These are phyloP conservation scores for Amanita fuliginea DNA, from an alignment of 768 basidiomycete species.

Conservation along the genomic window DNA sequence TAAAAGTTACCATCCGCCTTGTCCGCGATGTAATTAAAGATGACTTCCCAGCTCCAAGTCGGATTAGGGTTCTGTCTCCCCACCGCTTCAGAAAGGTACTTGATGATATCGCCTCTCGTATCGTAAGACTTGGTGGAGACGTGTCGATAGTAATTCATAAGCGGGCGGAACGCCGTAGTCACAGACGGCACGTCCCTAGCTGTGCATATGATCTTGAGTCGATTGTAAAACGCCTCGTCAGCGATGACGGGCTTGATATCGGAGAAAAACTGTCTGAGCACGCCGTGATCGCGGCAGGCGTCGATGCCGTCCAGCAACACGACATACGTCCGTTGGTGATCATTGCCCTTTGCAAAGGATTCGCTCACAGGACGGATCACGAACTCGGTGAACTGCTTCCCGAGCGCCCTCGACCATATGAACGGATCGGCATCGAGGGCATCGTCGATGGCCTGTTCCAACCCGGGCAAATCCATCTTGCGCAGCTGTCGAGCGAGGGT, in stretches of 20 bases:
- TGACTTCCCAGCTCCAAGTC: neutral
- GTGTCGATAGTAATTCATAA: neutral
- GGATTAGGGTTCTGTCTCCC: no score
- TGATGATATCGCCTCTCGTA: neutral
- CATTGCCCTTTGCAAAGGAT: neutral
- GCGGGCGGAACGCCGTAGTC: neutral
- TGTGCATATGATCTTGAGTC: constrained; percentile 2
- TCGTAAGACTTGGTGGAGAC: neutral
- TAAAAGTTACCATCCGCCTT: neutral
- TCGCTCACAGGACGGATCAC: neutral
- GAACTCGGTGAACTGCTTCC: neutral
- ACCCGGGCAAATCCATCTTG: neutral
- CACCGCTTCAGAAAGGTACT: neutral
- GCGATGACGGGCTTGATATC: neutral
- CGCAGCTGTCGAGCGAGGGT: neutral
- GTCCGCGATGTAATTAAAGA: neutral
- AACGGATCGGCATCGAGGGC: neutral
- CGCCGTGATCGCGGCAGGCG: neutral
- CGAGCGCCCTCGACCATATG: neutral
- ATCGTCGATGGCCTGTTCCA: neutral
- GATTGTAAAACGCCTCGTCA: neutral
- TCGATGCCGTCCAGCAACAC: constrained; percentile 2
- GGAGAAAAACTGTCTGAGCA: constrained; percentile 1
- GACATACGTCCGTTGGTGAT: neutral
- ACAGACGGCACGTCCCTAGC: neutral